Conservation (phyloP, 2,329 filamentous ascomycete species). For the Neopestalotiopsis clavispora region DNA sequence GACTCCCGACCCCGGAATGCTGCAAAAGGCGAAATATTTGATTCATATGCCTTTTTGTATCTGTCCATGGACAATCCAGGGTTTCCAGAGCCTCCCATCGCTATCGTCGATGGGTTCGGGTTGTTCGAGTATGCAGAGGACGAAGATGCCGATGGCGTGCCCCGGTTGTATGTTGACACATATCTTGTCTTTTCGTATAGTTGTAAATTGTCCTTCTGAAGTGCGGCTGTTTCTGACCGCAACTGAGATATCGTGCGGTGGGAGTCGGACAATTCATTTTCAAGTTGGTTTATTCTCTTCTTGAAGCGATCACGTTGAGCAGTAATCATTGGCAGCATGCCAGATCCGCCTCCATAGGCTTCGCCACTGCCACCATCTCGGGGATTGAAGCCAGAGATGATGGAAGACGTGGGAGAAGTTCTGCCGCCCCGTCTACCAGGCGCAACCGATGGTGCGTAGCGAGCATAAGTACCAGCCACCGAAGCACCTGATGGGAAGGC, state of each 20-base stretch:
- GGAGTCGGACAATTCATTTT: constrained; percentile 84
- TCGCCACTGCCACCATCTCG: constrained; percentile 61
- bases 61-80: constrained; percentile 77
- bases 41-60: constrained; percentile 92
- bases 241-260: constrained; percentile 84
- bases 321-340: constrained; percentile 97
- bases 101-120: constrained; percentile 76
- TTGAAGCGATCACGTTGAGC: constrained; percentile 98
- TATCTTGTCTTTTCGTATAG: constrained; percentile 98
- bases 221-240: constrained; percentile 85
- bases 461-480: constrained; percentile 89
- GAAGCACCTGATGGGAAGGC: constrained; percentile 89
- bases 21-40: constrained; percentile 93
- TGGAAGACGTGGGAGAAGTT: constrained; percentile 92
- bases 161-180: constrained; percentile 88
- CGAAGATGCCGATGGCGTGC: constrained; percentile 63
- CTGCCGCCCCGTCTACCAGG: constrained; percentile 68
- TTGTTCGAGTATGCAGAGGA: constrained; percentile 69
- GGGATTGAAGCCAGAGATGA: constrained; percentile 95
- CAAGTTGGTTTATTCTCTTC: constrained; percentile 89
- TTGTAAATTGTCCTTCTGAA: constrained; percentile 95
- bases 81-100: constrained; percentile 57
- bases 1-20: constrained; percentile 95
- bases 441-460: constrained; percentile 69
- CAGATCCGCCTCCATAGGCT: constrained; percentile 75